phyloP scores from a whole-genome alignment of 2,329 filamentous ascomycete genomes.

The Cryphonectria parasitica region DNA sequence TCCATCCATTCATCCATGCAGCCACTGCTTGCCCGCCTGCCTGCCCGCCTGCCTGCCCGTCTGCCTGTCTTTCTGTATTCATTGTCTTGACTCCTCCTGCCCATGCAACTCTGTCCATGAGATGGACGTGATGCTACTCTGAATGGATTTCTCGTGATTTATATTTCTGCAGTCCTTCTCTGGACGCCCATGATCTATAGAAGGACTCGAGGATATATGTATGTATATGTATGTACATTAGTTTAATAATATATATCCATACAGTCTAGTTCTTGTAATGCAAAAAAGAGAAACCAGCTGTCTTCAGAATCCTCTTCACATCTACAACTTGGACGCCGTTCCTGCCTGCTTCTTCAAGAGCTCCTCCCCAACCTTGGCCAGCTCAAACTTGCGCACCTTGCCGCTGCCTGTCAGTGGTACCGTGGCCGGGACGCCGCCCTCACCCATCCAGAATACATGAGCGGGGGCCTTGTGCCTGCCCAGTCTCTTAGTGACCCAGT shows the following conservation, averaged over 20 bases:
- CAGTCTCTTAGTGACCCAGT: conserved; percentile 65
- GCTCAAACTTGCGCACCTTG: conserved; percentile 71
- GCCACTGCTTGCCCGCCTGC: no score
- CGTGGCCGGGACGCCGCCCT: conserved; percentile 56
- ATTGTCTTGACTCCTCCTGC: neutral
- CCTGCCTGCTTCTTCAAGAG: conserved; percentile 53
- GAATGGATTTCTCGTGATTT: neutral
- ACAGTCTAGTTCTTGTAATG: neutral
- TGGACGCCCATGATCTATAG: neutral
- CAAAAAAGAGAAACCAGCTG: neutral
- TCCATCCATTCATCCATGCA: neutral
- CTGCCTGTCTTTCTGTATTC: neutral
- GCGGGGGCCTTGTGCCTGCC: conserved; percentile 71
- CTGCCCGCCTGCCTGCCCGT: no score
- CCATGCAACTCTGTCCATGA: no score
- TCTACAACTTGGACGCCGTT: conserved; percentile 51
- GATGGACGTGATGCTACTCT: neutral
- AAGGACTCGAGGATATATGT: neutral
- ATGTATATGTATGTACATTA: no score
- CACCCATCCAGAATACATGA: conserved; percentile 77
- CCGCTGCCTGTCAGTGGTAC: conserved; percentile 73
- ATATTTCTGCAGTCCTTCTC: neutral
- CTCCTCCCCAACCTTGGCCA: conserved; percentile 59
- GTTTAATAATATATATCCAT: neutral
- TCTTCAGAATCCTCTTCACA: neutral